A percentile compares a stretch with the other conserved stretches of the same genome.
Conservation (phyloP, 805 yeast species). For the Cyberlindnera suaveolens region DNA sequence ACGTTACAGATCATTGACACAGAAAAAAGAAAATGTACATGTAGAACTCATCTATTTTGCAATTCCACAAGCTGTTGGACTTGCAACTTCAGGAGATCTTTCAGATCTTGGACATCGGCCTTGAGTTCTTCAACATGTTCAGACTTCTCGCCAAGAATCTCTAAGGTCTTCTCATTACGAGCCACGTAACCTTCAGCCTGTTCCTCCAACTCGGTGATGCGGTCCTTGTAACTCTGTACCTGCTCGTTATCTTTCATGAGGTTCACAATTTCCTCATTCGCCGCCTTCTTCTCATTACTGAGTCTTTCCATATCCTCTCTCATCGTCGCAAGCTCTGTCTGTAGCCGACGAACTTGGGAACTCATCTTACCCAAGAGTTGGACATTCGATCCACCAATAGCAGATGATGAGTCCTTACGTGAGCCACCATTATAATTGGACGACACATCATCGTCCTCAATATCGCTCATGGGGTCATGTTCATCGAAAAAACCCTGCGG, state of each 20-base stretch:
- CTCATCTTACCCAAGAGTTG: conserved; percentile 74
- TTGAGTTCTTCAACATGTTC: conserved; percentile 79
- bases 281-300: conserved; percentile 51
- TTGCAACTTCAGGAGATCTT: conserved; percentile 76
- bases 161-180: conserved; percentile 53
- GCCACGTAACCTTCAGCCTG: conserved; percentile 19
- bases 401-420: conserved; percentile 3
- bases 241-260: conserved; percentile 51
- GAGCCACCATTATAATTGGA: conserved; percentile 9
- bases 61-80: conserved; percentile 79
- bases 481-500: conserved; percentile 11
- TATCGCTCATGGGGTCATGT: conserved; percentile 3
- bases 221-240: conserved; percentile 28
- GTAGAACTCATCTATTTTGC: conserved; percentile 30
- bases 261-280: conserved; percentile 61
- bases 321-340: conserved; percentile 63
- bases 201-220: conserved; percentile 33
- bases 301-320: conserved; percentile 56
- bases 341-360: conserved; percentile 69
- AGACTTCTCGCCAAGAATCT: conserved; percentile 77
- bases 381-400: conserved; percentile 31
- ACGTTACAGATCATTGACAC: neutral
- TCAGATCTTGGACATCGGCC: conserved; percentile 86
- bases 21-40: neutral
- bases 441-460: conserved; percentile 7